Percentiles rank a stretch among this genome's conserved stretches.
phyloP scores from a whole-genome alignment of 345 rosid genomes.

The Eucalyptus melliodora region DNA sequence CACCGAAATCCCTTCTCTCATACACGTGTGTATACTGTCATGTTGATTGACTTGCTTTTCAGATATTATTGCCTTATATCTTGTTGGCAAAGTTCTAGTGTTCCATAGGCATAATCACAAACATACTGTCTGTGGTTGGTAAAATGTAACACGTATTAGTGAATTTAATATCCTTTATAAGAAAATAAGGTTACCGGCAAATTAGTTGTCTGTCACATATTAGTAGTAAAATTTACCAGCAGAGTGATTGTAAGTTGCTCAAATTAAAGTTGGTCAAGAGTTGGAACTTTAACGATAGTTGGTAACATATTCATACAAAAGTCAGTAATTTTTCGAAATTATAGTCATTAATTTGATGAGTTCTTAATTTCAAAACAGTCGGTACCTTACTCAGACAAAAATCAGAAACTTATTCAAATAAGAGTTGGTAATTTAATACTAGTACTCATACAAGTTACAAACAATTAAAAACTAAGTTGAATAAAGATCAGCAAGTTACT shows the following conservation, averaged over 20 bases:
- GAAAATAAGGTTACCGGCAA: not conserved
- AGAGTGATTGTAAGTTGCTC: not conserved
- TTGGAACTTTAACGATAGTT: not conserved
- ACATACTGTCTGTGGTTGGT: not conserved
- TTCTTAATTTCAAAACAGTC: not conserved
- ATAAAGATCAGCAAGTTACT: not conserved
- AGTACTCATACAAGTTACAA: not conserved
- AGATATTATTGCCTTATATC: not conserved
- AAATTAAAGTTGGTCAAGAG: not conserved
- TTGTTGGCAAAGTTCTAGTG: not conserved
- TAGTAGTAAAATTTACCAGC: not conserved
- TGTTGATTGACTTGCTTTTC: not conserved
- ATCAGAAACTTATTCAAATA: not conserved
- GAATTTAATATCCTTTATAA: not conserved
- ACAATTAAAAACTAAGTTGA: not conserved
- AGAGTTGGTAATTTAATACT: not conserved
- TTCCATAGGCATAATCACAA: not conserved
- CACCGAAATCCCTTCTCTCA: not conserved
- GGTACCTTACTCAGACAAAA: not conserved
- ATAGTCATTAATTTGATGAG: not conserved
- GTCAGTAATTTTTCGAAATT: not conserved
- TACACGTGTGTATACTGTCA: not conserved
- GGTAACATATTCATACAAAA: not conserved
- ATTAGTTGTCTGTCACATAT: not conserved
- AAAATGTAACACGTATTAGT: not conserved